Conservation (phyloP, 768 basidiomycete genomes). For the Termitomyces titanicus region DNA sequence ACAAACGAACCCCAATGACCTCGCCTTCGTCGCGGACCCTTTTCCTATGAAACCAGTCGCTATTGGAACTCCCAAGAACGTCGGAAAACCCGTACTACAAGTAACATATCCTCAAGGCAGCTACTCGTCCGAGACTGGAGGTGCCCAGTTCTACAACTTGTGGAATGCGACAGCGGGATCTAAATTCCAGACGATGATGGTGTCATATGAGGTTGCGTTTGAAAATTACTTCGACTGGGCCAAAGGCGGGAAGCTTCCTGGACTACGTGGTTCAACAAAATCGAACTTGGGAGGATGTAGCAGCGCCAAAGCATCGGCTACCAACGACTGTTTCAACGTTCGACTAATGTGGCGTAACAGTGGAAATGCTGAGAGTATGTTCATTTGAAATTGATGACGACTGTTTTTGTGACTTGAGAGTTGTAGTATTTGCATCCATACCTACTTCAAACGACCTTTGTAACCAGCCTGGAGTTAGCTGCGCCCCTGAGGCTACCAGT, state of each 20-base stretch:
- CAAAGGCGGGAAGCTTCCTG: constrained; percentile 75
- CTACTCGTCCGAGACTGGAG: constrained; percentile 59
- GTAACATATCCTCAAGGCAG: constrained; percentile 64
- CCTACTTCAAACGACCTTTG: constrained; percentile 62
- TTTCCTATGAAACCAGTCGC: constrained; percentile 49
- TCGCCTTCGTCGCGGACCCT: constrained; percentile 68
- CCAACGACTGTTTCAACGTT: constrained; percentile 67
- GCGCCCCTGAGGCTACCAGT: constrained; percentile 72
- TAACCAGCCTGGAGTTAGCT: constrained; percentile 47
- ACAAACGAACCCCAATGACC: constrained; percentile 50
- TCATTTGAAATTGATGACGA: background rate
- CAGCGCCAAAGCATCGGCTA: constrained; percentile 59
- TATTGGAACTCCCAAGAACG: constrained; percentile 19
- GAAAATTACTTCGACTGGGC: constrained; percentile 64
- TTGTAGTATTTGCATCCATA: constrained; percentile 75
- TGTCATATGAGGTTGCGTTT: constrained; percentile 76
- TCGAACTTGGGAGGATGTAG: constrained; percentile 54
- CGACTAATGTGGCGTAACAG: constrained; percentile 72
- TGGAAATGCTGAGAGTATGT: constrained; percentile 69
- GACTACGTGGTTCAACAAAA: constrained; percentile 65
- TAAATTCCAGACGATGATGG: constrained; percentile 61
- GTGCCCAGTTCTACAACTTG: constrained; percentile 63
- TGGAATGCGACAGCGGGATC: constrained; percentile 62
- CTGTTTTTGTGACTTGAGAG: background rate
- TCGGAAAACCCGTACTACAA: constrained; percentile 46